A percentile compares a stretch with the other conserved stretches of the same genome.
Evolutionary conservation across 345 rosid species (phyloP).

Genomic region (Pelargonium nanum): DNA sequence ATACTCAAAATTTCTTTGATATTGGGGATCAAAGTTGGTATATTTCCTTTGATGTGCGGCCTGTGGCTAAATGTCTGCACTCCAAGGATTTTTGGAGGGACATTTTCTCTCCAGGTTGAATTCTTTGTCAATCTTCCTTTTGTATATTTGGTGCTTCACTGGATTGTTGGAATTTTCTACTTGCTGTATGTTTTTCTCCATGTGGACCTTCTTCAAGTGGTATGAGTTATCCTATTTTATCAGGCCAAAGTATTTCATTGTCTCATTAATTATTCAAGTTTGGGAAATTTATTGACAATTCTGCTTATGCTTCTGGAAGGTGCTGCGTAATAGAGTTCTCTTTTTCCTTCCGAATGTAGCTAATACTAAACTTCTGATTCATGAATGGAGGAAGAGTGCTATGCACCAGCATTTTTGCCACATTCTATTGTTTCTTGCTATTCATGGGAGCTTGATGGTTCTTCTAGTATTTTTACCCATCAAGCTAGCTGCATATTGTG

Average conservation of each 20-base stretch:
- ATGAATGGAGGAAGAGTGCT: conserved; percentile 53
- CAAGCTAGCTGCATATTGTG: conserved; percentile 3
- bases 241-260: not conserved
- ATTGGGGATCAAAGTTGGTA: conserved; percentile 8
- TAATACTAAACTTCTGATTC: conserved; percentile 38
- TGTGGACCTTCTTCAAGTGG: conserved; percentile 13
- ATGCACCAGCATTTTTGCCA: conserved; percentile 7
- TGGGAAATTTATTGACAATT: not conserved
- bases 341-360: conserved; percentile 12
- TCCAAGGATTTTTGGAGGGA: not conserved
- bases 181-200: not conserved
- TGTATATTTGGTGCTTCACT: conserved; percentile 13
- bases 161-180: conserved; percentile 4
- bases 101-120: conserved; percentile 2
- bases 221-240: conserved; percentile 7
- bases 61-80: conserved; percentile 40
- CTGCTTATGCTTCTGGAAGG: too few relatives aligned
- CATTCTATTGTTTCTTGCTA: conserved; percentile 7
- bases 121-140: conserved; percentile 2
- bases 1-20: conserved; percentile 3
- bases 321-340: conserved; percentile 11
- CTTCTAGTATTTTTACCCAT: conserved; percentile 13
- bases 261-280: not conserved
- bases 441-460: conserved; percentile 10
- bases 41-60: conserved; percentile 58